Conservation (phyloP, 2,329 filamentous ascomycete genomes). For the Fonsecaea pugnacius region DNA sequence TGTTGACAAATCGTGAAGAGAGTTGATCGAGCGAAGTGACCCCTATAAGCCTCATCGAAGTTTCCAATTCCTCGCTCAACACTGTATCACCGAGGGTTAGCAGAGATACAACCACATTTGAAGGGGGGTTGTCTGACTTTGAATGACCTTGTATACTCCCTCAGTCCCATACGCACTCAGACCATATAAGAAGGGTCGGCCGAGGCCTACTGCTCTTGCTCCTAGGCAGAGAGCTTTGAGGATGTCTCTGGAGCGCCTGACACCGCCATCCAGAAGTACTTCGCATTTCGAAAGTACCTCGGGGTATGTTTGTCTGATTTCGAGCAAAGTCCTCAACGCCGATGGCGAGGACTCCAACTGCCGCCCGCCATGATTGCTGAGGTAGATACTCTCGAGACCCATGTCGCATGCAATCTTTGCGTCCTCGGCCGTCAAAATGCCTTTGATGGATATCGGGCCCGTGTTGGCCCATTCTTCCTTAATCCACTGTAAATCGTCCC, state of each 20-base stretch:
- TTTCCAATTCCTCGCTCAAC: too few relatives aligned
- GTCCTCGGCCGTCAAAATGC: constrained; percentile 62
- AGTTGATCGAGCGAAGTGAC: too few relatives aligned
- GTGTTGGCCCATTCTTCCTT: constrained; percentile 47
- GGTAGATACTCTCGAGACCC: constrained; percentile 59
- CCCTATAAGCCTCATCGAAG: too few relatives aligned
- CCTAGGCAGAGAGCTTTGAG: constrained; percentile 60
- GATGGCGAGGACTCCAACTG: constrained; percentile 58
- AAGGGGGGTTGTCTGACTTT: constrained; percentile 17
- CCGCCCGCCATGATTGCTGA: constrained; percentile 64
- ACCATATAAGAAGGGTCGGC: constrained; percentile 59
- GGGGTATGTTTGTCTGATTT: constrained; percentile 56
- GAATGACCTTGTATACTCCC: constrained; percentile 57
- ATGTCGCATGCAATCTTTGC: constrained; percentile 53
- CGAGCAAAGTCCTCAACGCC: constrained; percentile 56
- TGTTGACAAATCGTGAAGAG: too few relatives aligned
- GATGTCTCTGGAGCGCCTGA: constrained; percentile 59
- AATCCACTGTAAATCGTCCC: constrained; percentile 60
- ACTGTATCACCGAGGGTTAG: background rate
- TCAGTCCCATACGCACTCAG: constrained; percentile 55
- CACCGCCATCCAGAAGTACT: constrained; percentile 59
- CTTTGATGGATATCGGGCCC: constrained; percentile 62
- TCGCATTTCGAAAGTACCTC: constrained; percentile 57
- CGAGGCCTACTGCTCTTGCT: constrained; percentile 59
- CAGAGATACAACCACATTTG: too few relatives aligned